Conservation (phyloP, 1,284 basidiomycete genomes). For the Rhodotorula sp. region DNA sequence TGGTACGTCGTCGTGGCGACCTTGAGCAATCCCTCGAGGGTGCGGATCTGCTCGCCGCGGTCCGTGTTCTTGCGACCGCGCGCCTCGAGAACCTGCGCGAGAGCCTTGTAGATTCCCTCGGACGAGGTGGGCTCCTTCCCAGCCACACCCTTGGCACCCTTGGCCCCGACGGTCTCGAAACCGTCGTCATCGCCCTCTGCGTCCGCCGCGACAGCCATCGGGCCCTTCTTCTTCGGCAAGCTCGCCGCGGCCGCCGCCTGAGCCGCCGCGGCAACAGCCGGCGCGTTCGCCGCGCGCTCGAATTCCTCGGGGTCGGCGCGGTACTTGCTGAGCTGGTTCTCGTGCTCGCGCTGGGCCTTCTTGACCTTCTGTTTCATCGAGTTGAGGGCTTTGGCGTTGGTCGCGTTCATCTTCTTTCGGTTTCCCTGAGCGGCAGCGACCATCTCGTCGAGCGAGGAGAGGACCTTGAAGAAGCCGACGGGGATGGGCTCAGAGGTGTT, state of each 20-base stretch:
- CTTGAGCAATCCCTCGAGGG: conserved; percentile 82
- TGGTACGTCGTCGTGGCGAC: conserved; percentile 82
- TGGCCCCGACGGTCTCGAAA: conserved; percentile 79
- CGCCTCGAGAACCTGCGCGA: conserved; percentile 88
- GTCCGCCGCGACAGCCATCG: conserved; percentile 50
- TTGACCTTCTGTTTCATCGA: conserved; percentile 97
- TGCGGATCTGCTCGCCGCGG: conserved; percentile 87
- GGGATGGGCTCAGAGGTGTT: conserved; percentile 79
- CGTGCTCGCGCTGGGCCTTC: conserved; percentile 86
- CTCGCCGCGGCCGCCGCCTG: conserved; percentile 48
- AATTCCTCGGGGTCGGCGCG: conserved; percentile 82
- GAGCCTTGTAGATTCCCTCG: conserved; percentile 89
- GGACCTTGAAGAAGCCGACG: conserved; percentile 76
- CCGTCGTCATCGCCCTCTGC: conserved; percentile 64
- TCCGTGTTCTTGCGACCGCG: conserved; percentile 99
- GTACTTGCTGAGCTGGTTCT: conserved; percentile 74
- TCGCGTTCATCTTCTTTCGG: conserved; percentile 95
- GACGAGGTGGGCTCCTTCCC: conserved; percentile 70
- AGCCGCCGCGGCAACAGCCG: conserved; percentile 52
- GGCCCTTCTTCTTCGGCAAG: conserved; percentile 49
- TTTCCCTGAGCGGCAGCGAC: conserved; percentile 67
- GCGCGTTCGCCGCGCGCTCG: conserved; percentile 66
- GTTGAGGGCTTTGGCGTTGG: conserved; percentile 89
- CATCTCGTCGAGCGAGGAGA: conserved; percentile 73
- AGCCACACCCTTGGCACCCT: conserved; percentile 64